Base-by-base conservation (phyloP, 805 yeast genomes). In the Peterozyma toletana region DNA sequence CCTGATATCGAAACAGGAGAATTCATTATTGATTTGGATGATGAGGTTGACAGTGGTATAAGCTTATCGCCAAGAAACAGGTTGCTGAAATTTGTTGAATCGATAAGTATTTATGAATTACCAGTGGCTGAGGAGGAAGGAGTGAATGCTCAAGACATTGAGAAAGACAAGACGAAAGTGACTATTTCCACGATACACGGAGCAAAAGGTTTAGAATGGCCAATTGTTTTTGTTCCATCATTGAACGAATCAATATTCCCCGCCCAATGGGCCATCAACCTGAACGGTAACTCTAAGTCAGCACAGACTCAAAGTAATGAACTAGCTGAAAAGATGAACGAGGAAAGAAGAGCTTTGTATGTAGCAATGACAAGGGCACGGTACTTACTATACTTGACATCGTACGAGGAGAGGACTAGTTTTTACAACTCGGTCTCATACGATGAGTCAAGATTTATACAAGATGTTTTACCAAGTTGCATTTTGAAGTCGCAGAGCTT, bases 171-270 rank as follows among this genome's bases (percentile, higher is more conserved):
- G 13, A 53, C 60, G 3, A 56, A 53, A 38, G 60, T 63, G 7
- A 51, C 58, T 1, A 56, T 91, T 0, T 83, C 95, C 0, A 93
- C 98, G 0, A 83, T 91, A 11, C 99, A 91, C 58, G 87, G 89
- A 0, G 80, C 97, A 1, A 91, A 91, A 58, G 99, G 99, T 1
- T 67, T 90, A 2, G 99, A 91, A 58, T 91, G 98, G 97, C 91
- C 96, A 0, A 77, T 86, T 11, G 97, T 91, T 0, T 86, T 87
- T 56, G 75, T 87, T 11, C 88, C 95, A 0, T 83, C 86, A 0
- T 62, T 86, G 14, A 68, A 75, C 30, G 86, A 84, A 39, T 83
- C 84, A 1, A 59, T 76, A 11, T 63, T 86, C 11, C 96, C 96
- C 0, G 77, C 82, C 3, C 53, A 60, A 2, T 73, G 71, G 54